Percentiles rank a stretch among this genome's conserved stretches.
These are phyloP conservation scores for Zea luxurians DNA, from an alignment of 176 grass and related monocot genomes.

Conservation along the genomic window DNA sequence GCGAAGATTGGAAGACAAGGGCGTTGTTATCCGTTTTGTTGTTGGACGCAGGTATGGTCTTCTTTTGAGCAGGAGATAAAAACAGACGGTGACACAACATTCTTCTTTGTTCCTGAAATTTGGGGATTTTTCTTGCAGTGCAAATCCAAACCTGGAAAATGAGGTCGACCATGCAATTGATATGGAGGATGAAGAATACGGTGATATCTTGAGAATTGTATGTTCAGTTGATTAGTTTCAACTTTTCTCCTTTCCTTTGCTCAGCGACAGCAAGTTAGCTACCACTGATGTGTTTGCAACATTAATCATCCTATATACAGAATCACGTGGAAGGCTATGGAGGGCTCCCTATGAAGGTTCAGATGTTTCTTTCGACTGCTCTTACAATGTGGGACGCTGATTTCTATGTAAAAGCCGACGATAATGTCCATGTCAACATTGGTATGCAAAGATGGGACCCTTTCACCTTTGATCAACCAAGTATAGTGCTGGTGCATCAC, in stretches of 20 bases:
- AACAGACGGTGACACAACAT: not conserved
- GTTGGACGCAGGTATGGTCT: constrained; percentile 61
- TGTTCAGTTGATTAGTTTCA: constrained; percentile 24
- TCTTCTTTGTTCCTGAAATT: constrained; percentile 17
- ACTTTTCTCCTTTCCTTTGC: not conserved
- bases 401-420: constrained; percentile 80
- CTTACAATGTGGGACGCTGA: constrained; percentile 68
- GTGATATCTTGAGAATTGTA: constrained; percentile 74
- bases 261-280: not conserved
- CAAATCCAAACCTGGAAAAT: constrained; percentile 46
- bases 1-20: constrained; percentile 59
- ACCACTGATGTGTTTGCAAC: not conserved
- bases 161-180: constrained; percentile 52
- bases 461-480: constrained; percentile 10
- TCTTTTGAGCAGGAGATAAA: not conserved
- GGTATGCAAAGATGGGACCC: constrained; percentile 34
- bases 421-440: constrained; percentile 77
- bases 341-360: constrained; percentile 56
- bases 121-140: constrained; percentile 32
- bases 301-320: constrained; percentile 31
- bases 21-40: constrained; percentile 66
- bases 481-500: not conserved
- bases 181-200: constrained; percentile 58
- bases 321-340: constrained; percentile 61
- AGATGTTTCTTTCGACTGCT: constrained; percentile 66